These are phyloP conservation scores for Collybia mongolica DNA, from an alignment of 768 basidiomycete species.

Conservation along the genomic window DNA sequence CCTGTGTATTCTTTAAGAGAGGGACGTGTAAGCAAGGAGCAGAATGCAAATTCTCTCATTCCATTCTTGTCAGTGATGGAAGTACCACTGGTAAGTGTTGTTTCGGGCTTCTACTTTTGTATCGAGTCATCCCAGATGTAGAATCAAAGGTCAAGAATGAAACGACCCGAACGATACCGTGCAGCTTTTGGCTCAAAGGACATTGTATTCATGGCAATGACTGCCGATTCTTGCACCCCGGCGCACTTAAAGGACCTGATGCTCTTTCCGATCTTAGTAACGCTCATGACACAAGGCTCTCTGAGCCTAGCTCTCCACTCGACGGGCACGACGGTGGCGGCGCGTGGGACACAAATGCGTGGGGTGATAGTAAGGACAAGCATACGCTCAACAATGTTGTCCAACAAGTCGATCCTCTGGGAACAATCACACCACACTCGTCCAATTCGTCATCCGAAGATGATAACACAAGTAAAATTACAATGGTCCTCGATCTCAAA, in stretches of 20 bases:
- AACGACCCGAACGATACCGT: neutral
- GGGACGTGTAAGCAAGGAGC: constrained; percentile 13
- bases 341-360: too few species aligned
- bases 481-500: too few species aligned
- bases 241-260: neutral
- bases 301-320: too few species aligned
- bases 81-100: neutral
- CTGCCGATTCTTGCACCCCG: constrained; percentile 5
- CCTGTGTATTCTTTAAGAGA: constrained; percentile 15
- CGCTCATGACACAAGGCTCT: too few species aligned
- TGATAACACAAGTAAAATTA: too few species aligned
- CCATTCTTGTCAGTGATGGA: neutral
- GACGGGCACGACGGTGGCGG: neutral
- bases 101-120: neutral
- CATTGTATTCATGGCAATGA: constrained; percentile 6
- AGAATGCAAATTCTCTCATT: constrained; percentile 14
- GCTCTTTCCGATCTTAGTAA: too few species aligned
- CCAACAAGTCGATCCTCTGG: neutral
- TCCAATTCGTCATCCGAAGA: too few species aligned
- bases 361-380: too few species aligned
- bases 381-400: too few species aligned
- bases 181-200: constrained; percentile 1
- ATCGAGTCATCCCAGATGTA: neutral
- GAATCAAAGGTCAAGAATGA: neutral
- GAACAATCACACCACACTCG: neutral